Percentiles rank a stretch among this genome's conserved stretches.
phyloP scores from a whole-genome alignment of 192 early-diverging fungal species.

The Podila verticillata region DNA sequence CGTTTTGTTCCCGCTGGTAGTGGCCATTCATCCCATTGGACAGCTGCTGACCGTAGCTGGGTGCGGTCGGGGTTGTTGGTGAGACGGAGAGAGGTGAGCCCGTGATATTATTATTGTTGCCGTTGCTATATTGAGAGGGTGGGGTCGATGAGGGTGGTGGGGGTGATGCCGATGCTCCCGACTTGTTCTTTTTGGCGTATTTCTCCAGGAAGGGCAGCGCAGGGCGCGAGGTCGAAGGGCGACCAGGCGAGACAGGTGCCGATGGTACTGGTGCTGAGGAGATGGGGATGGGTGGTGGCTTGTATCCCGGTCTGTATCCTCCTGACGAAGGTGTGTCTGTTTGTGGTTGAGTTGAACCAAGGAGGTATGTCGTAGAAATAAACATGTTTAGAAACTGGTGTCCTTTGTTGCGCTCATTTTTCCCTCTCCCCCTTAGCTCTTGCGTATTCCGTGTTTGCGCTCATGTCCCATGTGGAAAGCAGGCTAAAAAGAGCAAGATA shows the following conservation, averaged over 20 bases:
- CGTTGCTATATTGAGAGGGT: neutral
- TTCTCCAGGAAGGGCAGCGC: slow-evolving; percentile 53
- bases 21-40: slow-evolving; percentile 36
- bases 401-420: neutral
- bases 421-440: neutral
- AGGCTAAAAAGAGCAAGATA: neutral
- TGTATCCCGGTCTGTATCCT: slow-evolving; percentile 47
- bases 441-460: neutral
- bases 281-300: slow-evolving; percentile 41
- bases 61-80: slow-evolving; percentile 51
- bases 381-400: neutral
- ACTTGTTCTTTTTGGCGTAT: slow-evolving; percentile 52
- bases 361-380: neutral
- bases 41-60: slow-evolving; percentile 41
- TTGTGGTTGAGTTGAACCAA: neutral
- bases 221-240: slow-evolving; percentile 39
- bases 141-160: slow-evolving; percentile 16
- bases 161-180: slow-evolving; percentile 15
- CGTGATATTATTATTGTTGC: slow-evolving; percentile 18
- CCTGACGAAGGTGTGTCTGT: slow-evolving; percentile 19
- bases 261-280: slow-evolving; percentile 7
- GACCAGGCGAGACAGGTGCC: slow-evolving; percentile 26
- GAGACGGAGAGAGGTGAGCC: slow-evolving; percentile 52
- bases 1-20: slow-evolving; percentile 44
- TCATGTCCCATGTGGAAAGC: neutral